A percentile compares a stretch with the other conserved stretches of the same genome.
Evolutionary conservation across 495 filamentous ascomycete genomes (phyloP).

Genomic region (Penicillium egyptiacum): DNA sequence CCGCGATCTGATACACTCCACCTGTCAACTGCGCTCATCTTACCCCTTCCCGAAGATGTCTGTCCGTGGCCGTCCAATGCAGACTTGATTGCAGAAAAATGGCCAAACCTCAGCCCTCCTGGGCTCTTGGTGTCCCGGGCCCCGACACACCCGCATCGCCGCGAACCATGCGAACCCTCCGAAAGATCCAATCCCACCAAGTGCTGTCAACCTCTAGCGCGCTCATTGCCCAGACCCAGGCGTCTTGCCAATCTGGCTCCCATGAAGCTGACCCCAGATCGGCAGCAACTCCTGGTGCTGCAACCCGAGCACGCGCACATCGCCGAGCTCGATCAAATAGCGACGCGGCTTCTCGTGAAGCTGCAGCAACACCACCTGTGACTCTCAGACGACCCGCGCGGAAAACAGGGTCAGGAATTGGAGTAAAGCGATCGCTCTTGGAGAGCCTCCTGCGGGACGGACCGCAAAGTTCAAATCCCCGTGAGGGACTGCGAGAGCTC

Average conservation of each 20-base stretch:
- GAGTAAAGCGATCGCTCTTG: slow-evolving; percentile 60
- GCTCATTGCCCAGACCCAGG: slow-evolving; percentile 41
- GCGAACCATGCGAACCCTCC: slow-evolving; percentile 49
- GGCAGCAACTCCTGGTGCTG: slow-evolving; percentile 27
- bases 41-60: not conserved
- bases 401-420: slow-evolving; percentile 55
- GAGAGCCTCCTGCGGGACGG: slow-evolving; percentile 70
- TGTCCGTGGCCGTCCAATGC: slow-evolving; percentile 9
- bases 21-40: slow-evolving; percentile 5
- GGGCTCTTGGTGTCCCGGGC: slow-evolving; percentile 29
- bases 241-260: slow-evolving; percentile 34
- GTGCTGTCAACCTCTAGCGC: slow-evolving; percentile 40
- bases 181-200: slow-evolving; percentile 56
- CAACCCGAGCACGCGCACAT: slow-evolving; percentile 33
- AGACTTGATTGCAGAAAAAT: slow-evolving; percentile 16
- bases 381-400: slow-evolving; percentile 50
- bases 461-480: slow-evolving; percentile 65
- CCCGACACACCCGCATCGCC: slow-evolving; percentile 45
- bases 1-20: slow-evolving; percentile 14
- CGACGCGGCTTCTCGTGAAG: slow-evolving; percentile 54
- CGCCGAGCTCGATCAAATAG: slow-evolving; percentile 72
- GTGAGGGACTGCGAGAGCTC: slow-evolving; percentile 67
- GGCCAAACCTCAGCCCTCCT: slow-evolving; percentile 26
- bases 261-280: slow-evolving; percentile 5
- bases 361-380: slow-evolving; percentile 34